Evolutionary conservation across 2,329 filamentous ascomycete species (phyloP).

Genomic region (Chrysoporthe austroafricana): DNA sequence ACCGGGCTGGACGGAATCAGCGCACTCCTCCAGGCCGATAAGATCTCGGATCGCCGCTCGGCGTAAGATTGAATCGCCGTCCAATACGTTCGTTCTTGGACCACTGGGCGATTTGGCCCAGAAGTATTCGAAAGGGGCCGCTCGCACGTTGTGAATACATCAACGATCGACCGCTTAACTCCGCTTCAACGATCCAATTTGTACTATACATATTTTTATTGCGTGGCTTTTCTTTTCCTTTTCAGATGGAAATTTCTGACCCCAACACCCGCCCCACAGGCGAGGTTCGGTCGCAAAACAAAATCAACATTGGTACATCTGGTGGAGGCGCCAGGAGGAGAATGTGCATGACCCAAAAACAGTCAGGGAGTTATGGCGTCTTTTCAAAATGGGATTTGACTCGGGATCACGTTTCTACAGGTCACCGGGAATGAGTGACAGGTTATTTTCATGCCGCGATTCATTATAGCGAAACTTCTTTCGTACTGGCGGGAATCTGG

Average conservation of each 20-base stretch:
- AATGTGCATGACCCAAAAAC: slow-evolving; percentile 1
- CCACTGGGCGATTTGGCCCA: too few relatives aligned
- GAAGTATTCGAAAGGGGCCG: neutral
- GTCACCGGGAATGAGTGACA: neutral
- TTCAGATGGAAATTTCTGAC: neutral
- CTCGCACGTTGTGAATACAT: neutral
- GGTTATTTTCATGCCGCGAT: neutral
- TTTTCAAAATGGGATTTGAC: neutral
- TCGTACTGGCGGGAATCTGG: neutral
- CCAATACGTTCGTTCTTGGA: too few relatives aligned
- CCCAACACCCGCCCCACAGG: too few relatives aligned
- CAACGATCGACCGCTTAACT: neutral
- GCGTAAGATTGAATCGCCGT: neutral
- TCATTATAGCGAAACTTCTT: neutral
- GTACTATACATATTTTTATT: neutral
- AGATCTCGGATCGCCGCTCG: slow-evolving; percentile 56
- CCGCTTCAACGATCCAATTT: neutral
- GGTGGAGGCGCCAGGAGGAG: neutral
- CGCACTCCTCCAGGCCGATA: slow-evolving; percentile 61
- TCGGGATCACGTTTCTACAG: neutral
- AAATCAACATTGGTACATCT: neutral
- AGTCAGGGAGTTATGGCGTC: slow-evolving; percentile 13
- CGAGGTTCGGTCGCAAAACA: neutral
- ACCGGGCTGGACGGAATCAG: slow-evolving; percentile 59
- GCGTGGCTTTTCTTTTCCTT: neutral